Evolutionary conservation across 495 filamentous ascomycete genomes (phyloP).

Genomic region (Penicillium canescens): DNA sequence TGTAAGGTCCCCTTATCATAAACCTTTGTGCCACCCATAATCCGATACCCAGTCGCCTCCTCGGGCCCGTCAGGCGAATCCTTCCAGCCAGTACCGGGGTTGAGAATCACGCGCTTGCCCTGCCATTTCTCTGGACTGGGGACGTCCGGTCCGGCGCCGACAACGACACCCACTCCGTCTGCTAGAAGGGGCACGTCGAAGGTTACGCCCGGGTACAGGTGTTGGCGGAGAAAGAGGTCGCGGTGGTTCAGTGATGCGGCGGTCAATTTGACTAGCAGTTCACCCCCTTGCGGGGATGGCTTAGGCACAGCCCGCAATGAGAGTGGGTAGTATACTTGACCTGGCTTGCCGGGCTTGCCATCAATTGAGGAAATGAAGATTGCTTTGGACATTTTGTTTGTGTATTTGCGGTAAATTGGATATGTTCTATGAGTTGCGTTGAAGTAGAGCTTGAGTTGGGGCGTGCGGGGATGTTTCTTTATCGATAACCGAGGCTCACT

Average conservation of each 20-base stretch:
- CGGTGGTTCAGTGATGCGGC: constrained; percentile 88
- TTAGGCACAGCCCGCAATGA: constrained; percentile 57
- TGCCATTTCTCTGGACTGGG: constrained; percentile 48
- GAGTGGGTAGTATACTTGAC: constrained; percentile 78
- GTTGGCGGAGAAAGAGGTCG: constrained; percentile 88
- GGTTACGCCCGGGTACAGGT: constrained; percentile 81
- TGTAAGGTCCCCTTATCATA: constrained; percentile 67
- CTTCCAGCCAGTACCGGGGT: constrained; percentile 75
- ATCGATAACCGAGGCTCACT: constrained; percentile 29
- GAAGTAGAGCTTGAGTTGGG: neutral
- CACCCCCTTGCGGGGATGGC: constrained; percentile 58
- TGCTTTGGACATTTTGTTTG: constrained; percentile 54
- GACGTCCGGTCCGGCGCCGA: constrained; percentile 56
- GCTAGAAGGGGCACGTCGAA: constrained; percentile 75
- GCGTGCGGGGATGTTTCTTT: constrained; percentile 22
- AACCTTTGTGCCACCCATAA: constrained; percentile 68
- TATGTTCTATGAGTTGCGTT: neutral
- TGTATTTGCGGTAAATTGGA: neutral
- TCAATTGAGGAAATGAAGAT: constrained; percentile 50
- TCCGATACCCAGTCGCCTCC: constrained; percentile 56
- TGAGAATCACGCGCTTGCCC: constrained; percentile 71
- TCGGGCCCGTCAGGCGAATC: constrained; percentile 72
- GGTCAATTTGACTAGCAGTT: constrained; percentile 68
- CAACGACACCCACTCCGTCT: constrained; percentile 77
- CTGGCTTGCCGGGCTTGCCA: constrained; percentile 72